phyloP scores from a whole-genome alignment of 805 yeast species.

The Diddensiella transvaalensis region DNA sequence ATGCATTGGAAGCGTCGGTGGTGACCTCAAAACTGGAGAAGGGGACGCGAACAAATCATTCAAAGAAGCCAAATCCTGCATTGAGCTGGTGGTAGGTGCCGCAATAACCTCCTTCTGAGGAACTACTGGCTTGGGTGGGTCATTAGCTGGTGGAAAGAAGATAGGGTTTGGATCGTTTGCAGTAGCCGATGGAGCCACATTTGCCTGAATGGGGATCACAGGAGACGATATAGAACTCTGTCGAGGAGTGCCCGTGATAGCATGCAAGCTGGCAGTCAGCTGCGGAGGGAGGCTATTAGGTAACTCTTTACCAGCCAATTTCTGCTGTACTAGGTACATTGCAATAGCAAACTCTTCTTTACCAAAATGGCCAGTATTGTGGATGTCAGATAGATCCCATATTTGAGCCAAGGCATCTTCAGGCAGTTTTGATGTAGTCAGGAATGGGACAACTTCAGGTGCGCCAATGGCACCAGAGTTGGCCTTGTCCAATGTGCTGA shows the following conservation, averaged over 20 bases:
- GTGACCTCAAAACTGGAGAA: slow-evolving; percentile 33
- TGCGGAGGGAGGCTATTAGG: slow-evolving; percentile 76
- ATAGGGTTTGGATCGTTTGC: slow-evolving; percentile 12
- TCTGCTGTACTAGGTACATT: slow-evolving; percentile 85
- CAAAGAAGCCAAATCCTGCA: slow-evolving; percentile 40
- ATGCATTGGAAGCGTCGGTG: slow-evolving; percentile 15
- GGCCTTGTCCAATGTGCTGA: slow-evolving; percentile 69
- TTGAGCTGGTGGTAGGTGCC: slow-evolving; percentile 23
- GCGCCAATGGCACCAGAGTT: slow-evolving; percentile 65
- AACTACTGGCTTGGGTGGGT: slow-evolving; percentile 5
- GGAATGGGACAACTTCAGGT: slow-evolving; percentile 79
- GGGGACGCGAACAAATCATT: slow-evolving; percentile 51
- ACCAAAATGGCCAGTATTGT: slow-evolving; percentile 78
- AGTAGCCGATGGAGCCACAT: slow-evolving; percentile 15
- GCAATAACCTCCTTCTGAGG: slow-evolving; percentile 7
- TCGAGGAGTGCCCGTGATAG: slow-evolving; percentile 36
- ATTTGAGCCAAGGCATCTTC: slow-evolving; percentile 69
- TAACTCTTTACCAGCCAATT: slow-evolving; percentile 68
- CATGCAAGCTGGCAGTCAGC: slow-evolving; percentile 40
- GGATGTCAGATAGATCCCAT: slow-evolving; percentile 93
- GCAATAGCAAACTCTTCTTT: slow-evolving; percentile 87
- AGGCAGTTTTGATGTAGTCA: slow-evolving; percentile 80
- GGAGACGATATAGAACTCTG: slow-evolving; percentile 15
- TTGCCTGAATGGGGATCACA: slow-evolving; percentile 11
- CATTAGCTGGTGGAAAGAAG: slow-evolving; percentile 1